Percentiles rank a stretch among this genome's conserved stretches.
These are phyloP conservation scores for Thalassiosira mediterranea DNA, from an alignment of 352 stramenopile genomes.

Conservation along the genomic window DNA sequence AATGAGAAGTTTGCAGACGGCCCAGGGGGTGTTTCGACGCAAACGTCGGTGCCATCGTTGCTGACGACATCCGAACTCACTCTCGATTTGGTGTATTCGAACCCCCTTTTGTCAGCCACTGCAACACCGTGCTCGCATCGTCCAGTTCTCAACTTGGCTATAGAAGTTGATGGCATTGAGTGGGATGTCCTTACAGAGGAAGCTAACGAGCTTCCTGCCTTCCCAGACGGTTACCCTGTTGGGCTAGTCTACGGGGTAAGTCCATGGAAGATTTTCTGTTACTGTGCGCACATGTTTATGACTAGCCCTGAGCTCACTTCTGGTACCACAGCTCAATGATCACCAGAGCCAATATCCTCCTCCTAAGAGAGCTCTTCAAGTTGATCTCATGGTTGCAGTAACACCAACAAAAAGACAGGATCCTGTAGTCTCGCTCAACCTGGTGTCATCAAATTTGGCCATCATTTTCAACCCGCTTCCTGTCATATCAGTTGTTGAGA, in stretches of 20 bases:
- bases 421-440: slow-evolving; percentile 17
- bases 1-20: slow-evolving; percentile 8
- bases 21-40: background rate
- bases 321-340: too few relatives aligned
- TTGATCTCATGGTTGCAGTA: slow-evolving; percentile 25
- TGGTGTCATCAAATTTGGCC: slow-evolving; percentile 33
- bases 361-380: slow-evolving; percentile 7
- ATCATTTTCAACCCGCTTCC: slow-evolving; percentile 55
- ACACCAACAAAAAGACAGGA: slow-evolving; percentile 33
- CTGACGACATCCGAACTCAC: slow-evolving; percentile 9
- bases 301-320: background rate
- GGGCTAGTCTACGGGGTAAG: slow-evolving; percentile 50
- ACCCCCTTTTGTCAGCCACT: background rate
- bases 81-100: background rate
- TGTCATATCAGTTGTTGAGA: slow-evolving; percentile 42
- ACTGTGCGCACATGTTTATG: background rate
- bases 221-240: slow-evolving; percentile 9
- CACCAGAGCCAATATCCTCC: background rate
- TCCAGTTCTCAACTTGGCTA: slow-evolving; percentile 18
- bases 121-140: background rate
- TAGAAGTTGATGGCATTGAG: slow-evolving; percentile 12
- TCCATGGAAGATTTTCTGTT: background rate
- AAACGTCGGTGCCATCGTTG: slow-evolving; percentile 12
- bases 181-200: slow-evolving; percentile 18
- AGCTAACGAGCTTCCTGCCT: slow-evolving; percentile 21